Base-by-base conservation (phyloP, 2,329 filamentous ascomycete species). In the Thelonectria rubi region DNA sequence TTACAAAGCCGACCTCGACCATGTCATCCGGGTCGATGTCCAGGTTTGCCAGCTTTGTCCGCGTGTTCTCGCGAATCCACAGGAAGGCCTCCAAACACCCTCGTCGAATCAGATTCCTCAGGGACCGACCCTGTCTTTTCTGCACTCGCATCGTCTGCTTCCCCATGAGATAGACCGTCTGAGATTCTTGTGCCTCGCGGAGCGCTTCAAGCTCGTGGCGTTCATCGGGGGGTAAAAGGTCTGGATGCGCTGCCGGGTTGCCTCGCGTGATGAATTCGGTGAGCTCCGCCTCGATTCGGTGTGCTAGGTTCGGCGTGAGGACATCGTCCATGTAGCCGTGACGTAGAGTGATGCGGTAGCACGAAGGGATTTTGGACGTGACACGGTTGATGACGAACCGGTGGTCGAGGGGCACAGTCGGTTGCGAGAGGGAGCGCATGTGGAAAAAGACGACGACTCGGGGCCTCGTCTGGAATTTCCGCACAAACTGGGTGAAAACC, bases 371-470 rank as follows among this genome's bases (percentile, higher is more conserved):
- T 24, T 74, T 72, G n/a, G 71, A 65, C 46, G 70, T 72, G 34
- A 78, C 75, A 7, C 77, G 76, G 12, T 77, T 77, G 42, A 85
- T 77, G 20, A 79, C 72, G 60, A 83, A 86, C 3, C 83, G 77
- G 62, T 86, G 81, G 2, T 73, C 72, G 5, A 79, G 72, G 0
- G 82, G 73, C 3, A 88, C 83, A 0, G 81, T 83, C 0, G 90
- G 89, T 2, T 80, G 77, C 30, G 86, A 82, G 0, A 91, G 79
- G 0, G 88, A 84, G 6, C 88, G 86, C 60, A 93, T 81, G 69
- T 93, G 90, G 73, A 93, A 90, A 74, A 93, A 92, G 1, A 93
- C 82, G n/a, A 86, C 83, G 11, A 91, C 84, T 30, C 91, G 86
- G 0, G 90, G 89, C 5, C 85, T 80, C 0, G 88, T 86, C 48